Percentiles rank a stretch among this genome's conserved stretches.
These are phyloP conservation scores for Dactylella cylindrospora DNA, from an alignment of 2,329 filamentous ascomycete genomes.

Conservation along the genomic window DNA sequence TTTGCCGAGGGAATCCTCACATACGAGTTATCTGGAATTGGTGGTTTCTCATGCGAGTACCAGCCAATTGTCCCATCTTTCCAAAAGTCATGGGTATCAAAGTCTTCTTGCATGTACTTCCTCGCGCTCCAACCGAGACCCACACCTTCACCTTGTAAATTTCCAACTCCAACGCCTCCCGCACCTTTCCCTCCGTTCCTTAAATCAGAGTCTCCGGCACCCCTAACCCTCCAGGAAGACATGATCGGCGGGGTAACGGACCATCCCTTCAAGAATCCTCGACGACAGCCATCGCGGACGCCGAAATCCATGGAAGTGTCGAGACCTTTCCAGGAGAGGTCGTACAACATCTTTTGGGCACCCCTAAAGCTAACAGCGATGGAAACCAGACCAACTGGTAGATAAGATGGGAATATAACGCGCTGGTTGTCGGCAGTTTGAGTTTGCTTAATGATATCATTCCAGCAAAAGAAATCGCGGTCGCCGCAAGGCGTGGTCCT, in stretches of 20 bases:
- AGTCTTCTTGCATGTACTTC: conserved; percentile 11
- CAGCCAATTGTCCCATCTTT: conserved; percentile 35
- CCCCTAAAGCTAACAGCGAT: conserved; percentile 29
- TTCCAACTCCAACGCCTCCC: conserved; percentile 17
- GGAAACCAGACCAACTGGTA: conserved; percentile 35
- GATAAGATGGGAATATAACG: conserved; percentile 31
- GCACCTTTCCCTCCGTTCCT: conserved; percentile 38
- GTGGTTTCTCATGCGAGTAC: conserved; percentile 17
- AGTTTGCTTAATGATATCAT: conserved; percentile 38
- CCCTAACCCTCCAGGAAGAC: conserved; percentile 36
- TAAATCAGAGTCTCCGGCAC: conserved; percentile 38
- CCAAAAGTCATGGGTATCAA: conserved; percentile 25
- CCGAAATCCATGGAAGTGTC: conserved; percentile 40
- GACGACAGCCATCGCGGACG: conserved; percentile 25
- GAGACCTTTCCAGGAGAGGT: conserved; percentile 37
- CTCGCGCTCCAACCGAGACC: conserved; percentile 36
- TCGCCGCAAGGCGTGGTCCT: conserved; percentile 21
- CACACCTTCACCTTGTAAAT: conserved; percentile 33
- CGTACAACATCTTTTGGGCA: conserved; percentile 39
- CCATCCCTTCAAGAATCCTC: conserved; percentile 36
- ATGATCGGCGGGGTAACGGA: conserved; percentile 37
- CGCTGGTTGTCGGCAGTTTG: conserved; percentile 21
- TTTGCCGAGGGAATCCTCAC: conserved; percentile 4
- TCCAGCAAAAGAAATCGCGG: conserved; percentile 42
- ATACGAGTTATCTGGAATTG: conserved; percentile 25